These are phyloP conservation scores for Pleurotus djamor DNA, from an alignment of 768 basidiomycete species.

Conservation along the genomic window DNA sequence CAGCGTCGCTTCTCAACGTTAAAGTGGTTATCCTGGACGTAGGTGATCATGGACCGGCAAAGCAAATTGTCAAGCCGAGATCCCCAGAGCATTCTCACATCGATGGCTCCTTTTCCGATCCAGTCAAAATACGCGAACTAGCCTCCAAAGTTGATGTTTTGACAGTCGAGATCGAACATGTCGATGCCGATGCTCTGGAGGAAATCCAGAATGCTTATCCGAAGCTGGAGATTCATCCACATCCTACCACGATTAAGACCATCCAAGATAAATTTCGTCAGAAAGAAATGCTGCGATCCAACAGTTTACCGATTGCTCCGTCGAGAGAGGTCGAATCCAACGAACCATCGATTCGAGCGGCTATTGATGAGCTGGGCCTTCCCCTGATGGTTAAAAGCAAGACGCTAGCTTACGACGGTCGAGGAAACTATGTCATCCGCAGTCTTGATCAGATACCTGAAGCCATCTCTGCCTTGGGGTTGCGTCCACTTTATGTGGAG, in stretches of 20 bases:
- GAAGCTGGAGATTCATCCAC: slow-evolving; percentile 63
- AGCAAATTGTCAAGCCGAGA: slow-evolving; percentile 72
- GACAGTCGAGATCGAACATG: slow-evolving; percentile 97
- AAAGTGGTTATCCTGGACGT: slow-evolving; percentile 83
- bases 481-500: slow-evolving; percentile 87
- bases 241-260: slow-evolving; percentile 74
- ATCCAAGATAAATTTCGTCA: slow-evolving; percentile 88
- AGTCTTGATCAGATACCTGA: slow-evolving; percentile 48
- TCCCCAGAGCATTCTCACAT: slow-evolving; percentile 57
- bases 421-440: slow-evolving; percentile 84
- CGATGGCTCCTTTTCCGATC: slow-evolving; percentile 87
- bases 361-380: slow-evolving; percentile 62
- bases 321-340: slow-evolving; percentile 62
- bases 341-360: slow-evolving; percentile 47
- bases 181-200: slow-evolving; percentile 74
- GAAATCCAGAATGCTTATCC: slow-evolving; percentile 42
- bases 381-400: slow-evolving; percentile 96
- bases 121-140: slow-evolving; percentile 74
- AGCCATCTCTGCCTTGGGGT: slow-evolving; percentile 50
- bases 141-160: slow-evolving; percentile 81
- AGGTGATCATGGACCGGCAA: slow-evolving; percentile 81
- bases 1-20: slow-evolving; percentile 86
- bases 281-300: slow-evolving; percentile 75
- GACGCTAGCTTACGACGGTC: slow-evolving; percentile 94
- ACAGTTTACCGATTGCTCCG: slow-evolving; percentile 51